Percentiles rank a stretch among this genome's conserved stretches.
Conservation (phyloP, 202 grass and related monocot genomes). For the Hordeum pubiflorum region DNA sequence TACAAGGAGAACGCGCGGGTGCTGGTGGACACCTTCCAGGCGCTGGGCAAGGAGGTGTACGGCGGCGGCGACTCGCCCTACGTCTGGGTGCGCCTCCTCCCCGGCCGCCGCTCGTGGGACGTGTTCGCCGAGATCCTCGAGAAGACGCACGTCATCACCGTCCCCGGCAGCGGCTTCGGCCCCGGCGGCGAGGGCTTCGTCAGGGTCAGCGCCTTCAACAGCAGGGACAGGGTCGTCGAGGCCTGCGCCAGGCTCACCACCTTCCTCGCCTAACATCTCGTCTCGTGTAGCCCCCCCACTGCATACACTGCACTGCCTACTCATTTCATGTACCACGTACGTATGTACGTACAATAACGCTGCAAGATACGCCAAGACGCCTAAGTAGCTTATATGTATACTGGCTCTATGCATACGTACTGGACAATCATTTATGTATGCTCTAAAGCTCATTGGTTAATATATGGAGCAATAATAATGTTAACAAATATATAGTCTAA, state of each 20-base stretch:
- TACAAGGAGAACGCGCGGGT: slow-evolving; percentile 78
- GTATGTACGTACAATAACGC: background rate
- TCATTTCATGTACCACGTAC: too few species aligned
- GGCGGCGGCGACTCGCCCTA: slow-evolving; percentile 81
- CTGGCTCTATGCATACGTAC: background rate
- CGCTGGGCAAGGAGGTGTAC: slow-evolving; percentile 70
- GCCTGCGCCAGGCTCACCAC: slow-evolving; percentile 55
- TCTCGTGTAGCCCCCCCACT: too few species aligned
- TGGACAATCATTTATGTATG: background rate
- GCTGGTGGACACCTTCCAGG: slow-evolving; percentile 60
- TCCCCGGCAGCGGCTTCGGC: slow-evolving; percentile 76
- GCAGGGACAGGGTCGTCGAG: slow-evolving; percentile 52
- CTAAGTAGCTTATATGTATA: background rate
- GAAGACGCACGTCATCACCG: slow-evolving; percentile 74
- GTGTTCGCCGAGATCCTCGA: slow-evolving; percentile 81
- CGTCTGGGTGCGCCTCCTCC: slow-evolving; percentile 74
- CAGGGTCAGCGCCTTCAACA: slow-evolving; percentile 76
- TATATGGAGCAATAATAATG: background rate
- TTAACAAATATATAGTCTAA: too few species aligned
- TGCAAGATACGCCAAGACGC: background rate
- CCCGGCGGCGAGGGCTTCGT: slow-evolving; percentile 90
- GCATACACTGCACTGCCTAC: too few species aligned
- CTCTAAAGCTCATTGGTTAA: background rate
- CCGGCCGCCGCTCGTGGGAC: slow-evolving; percentile 68
- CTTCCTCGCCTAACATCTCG: slow-evolving; percentile 37